Base-by-base conservation (phyloP, 345 rosid species). In the Arabidopsis arenosa region DNA sequence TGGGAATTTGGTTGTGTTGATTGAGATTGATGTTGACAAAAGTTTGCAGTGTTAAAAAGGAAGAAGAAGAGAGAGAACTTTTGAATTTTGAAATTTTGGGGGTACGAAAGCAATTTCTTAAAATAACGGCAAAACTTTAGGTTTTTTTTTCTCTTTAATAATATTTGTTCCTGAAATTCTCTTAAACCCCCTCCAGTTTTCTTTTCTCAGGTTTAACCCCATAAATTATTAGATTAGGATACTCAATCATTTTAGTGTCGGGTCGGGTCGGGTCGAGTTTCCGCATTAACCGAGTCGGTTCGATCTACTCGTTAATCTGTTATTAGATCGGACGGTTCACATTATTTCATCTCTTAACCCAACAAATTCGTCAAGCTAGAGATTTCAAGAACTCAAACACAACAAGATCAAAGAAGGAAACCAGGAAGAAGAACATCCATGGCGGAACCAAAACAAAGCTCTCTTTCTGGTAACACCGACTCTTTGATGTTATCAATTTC, bases 61-160 rank as follows among this genome's bases (percentile, higher is more conserved):
- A 55, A 28, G 41, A 56, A 13, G 40, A 44, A 51, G 62, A 32
- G 56, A 51, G 15, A 49, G 9, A 35, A 78, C 36, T 74, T 67
- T 66, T 67, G 66, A 73, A 78, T 23, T 78, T 78, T 78, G 81
- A 78, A 78, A 53, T 12, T 23, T 56, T 59, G 11, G 55, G 17
- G 81, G 81, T 51, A 52, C 70, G 78, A 78, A 78, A 52, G 44
- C 57, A 66, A 57, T 72, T 78, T 66, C 61, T 59, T 66, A 21
- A 51, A 66, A 52, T 59, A 72, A 78, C 76, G 77, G 81, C 21
- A 37, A 17, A n/a, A 58, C 63, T 71, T 72, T 64, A 55, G 15
- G 18, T 56, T 62, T 36, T 61, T 23, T 23, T 62, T 36, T 61
- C 68, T 37, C 62, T 62, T 72, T 71, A 35, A 17, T 28, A 56